A percentile compares a stretch with the other conserved stretches of the same genome.
Evolutionary conservation across 768 basidiomycete species (phyloP).

Genomic region (Trametes sanguinea): DNA sequence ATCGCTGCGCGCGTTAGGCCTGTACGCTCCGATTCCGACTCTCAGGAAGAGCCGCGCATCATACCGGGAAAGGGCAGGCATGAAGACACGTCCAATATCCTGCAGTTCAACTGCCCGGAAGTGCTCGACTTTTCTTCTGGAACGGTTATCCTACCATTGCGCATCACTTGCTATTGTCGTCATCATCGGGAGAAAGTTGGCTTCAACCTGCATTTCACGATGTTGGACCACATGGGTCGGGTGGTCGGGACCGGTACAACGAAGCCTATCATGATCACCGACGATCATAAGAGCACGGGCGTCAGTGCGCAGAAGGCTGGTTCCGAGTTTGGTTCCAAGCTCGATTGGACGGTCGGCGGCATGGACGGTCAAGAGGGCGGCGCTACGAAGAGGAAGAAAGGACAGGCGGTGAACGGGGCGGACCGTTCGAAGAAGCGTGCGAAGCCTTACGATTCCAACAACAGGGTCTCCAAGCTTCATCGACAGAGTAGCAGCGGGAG

Average conservation of each 20-base stretch:
- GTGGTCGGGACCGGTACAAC: slow-evolving; percentile 81
- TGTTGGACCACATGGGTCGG: slow-evolving; percentile 78
- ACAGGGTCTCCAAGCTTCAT: slow-evolving; percentile 30
- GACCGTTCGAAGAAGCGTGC: slow-evolving; percentile 54
- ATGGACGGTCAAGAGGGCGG: slow-evolving; percentile 31
- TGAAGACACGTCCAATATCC: slow-evolving; percentile 80
- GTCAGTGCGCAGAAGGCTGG: slow-evolving; percentile 30
- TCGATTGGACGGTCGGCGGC: slow-evolving; percentile 19
- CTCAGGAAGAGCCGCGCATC: slow-evolving; percentile 50
- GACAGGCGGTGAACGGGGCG: slow-evolving; percentile 31
- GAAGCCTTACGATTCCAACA: slow-evolving; percentile 64
- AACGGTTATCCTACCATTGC: slow-evolving; percentile 84
- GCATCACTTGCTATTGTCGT: slow-evolving; percentile 97
- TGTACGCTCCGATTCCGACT: slow-evolving; percentile 73
- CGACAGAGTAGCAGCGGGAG: slow-evolving; percentile 35
- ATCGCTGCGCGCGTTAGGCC: slow-evolving; percentile 83
- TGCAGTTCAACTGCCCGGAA: slow-evolving; percentile 95
- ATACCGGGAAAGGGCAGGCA: slow-evolving; percentile 47
- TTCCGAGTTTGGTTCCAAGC: slow-evolving; percentile 19
- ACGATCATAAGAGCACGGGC: slow-evolving; percentile 90
- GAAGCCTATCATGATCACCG: slow-evolving; percentile 96
- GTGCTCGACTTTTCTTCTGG: slow-evolving; percentile 87
- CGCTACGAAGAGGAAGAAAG: slow-evolving; percentile 55
- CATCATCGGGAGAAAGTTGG: slow-evolving; percentile 98
- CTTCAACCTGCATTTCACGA: slow-evolving; percentile 85